These are phyloP conservation scores for Fusarium keratoplasticum DNA, from an alignment of 2,329 filamentous ascomycete genomes.

Conservation along the genomic window DNA sequence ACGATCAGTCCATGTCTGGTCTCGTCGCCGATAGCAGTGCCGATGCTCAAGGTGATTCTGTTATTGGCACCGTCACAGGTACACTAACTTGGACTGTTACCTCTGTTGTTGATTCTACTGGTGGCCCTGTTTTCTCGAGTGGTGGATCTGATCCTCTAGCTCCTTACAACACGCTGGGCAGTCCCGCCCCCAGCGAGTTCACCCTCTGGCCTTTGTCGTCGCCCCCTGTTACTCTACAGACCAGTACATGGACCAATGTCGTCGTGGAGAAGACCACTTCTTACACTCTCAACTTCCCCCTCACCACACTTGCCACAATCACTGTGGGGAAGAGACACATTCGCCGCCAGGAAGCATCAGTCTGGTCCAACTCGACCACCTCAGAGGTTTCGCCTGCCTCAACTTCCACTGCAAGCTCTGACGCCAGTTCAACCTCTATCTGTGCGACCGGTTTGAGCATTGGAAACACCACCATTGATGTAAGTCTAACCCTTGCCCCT, in stretches of 20 bases:
- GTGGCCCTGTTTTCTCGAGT: conserved; percentile 35
- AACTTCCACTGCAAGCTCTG: conserved; percentile 12
- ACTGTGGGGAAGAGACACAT: conserved; percentile 43
- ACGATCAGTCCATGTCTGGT: conserved; percentile 32
- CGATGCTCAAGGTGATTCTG: conserved; percentile 23
- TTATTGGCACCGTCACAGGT: conserved; percentile 39
- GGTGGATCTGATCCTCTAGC: conserved; percentile 27
- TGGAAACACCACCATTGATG: conserved; percentile 53
- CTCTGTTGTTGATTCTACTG: conserved; percentile 38
- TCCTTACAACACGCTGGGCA: conserved; percentile 26
- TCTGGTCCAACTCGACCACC: conserved; percentile 49
- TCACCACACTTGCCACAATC: conserved; percentile 53
- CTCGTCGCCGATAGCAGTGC: conserved; percentile 30
- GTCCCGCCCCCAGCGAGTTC: conserved; percentile 32
- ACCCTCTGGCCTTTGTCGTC: conserved; percentile 40
- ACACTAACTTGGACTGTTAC: conserved; percentile 42
- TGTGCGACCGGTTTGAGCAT: conserved; percentile 48
- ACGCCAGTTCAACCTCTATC: conserved; percentile 33
- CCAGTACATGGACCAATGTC: conserved; percentile 55
- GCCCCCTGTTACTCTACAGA: conserved; percentile 45
- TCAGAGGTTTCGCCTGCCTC: conserved; percentile 20
- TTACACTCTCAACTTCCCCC: conserved; percentile 53
- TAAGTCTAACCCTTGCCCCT: conserved; percentile 39
- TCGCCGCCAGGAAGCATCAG: conserved; percentile 46
- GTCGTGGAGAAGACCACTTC: conserved; percentile 54